Percentiles rank a stretch among this genome's conserved stretches.
phyloP scores from a whole-genome alignment of 2,329 filamentous ascomycete species.

The Hypoxylon sp. region DNA sequence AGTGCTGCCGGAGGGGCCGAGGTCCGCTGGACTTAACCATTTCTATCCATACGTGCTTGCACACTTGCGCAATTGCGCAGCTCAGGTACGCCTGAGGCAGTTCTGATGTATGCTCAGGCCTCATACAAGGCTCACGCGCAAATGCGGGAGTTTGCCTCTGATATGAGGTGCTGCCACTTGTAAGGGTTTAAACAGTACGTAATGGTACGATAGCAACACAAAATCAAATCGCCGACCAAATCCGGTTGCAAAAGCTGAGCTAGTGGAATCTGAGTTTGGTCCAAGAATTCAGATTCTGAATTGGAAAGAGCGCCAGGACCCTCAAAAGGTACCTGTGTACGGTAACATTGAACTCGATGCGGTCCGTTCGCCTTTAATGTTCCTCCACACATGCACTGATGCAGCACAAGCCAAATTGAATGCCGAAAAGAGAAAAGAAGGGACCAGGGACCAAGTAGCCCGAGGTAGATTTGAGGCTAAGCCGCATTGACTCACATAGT shows the following conservation, averaged over 20 bases:
- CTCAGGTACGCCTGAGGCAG: not conserved
- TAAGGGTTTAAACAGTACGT: not conserved
- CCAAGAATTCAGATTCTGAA: constrained; percentile 1
- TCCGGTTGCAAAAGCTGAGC: constrained; percentile 16
- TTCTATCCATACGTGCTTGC: not conserved
- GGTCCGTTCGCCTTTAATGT: constrained; percentile 10
- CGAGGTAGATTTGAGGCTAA: constrained; percentile 49
- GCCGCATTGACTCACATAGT: constrained; percentile 2
- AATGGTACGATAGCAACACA: not conserved
- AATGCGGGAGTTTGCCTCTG: not conserved
- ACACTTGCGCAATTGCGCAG: not conserved
- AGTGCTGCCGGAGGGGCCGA: constrained; percentile 15
- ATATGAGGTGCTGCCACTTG: not conserved
- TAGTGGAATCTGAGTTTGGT: not conserved
- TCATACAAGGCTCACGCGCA: not conserved
- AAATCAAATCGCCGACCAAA: constrained; percentile 2
- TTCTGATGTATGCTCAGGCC: not conserved
- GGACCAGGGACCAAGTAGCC: constrained; percentile 39
- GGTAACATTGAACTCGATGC: constrained; percentile 14
- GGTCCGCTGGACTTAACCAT: constrained; percentile 15
- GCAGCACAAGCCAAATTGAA: constrained; percentile 41
- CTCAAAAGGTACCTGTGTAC: not conserved
- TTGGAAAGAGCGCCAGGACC: not conserved
- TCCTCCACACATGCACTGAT: constrained; percentile 42
- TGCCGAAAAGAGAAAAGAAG: constrained; percentile 41